phyloP scores from a whole-genome alignment of 2,329 filamentous ascomycete genomes.

The Penicillium sp. region DNA sequence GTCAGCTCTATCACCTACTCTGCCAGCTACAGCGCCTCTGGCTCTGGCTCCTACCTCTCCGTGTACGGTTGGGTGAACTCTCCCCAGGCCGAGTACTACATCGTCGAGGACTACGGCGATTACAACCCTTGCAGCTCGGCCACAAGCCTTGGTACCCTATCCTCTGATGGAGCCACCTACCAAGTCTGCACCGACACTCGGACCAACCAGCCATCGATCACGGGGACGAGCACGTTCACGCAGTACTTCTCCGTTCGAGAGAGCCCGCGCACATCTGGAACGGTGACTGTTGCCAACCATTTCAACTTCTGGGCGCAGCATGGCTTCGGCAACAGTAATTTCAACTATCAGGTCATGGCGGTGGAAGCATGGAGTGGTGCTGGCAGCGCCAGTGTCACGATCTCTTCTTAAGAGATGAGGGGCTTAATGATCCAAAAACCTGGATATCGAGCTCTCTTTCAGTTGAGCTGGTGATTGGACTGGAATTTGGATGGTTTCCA shows the following conservation, averaged over 20 bases:
- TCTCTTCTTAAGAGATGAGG: slow-evolving; percentile 3
- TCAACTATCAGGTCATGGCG: slow-evolving; percentile 12
- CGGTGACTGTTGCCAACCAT: slow-evolving; percentile 11
- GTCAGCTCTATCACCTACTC: slow-evolving; percentile 11
- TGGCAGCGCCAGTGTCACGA: slow-evolving; percentile 7
- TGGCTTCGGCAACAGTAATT: slow-evolving; percentile 10
- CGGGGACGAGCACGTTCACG: slow-evolving; percentile 11
- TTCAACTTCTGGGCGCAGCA: slow-evolving; percentile 13
- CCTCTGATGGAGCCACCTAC: slow-evolving; percentile 11
- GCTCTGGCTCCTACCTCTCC: slow-evolving; percentile 11
- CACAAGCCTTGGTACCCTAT: slow-evolving; percentile 6
- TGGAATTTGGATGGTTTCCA: background rate
- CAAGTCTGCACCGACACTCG: slow-evolving; percentile 11
- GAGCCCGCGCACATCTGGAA: slow-evolving; percentile 9
- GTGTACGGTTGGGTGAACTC: slow-evolving; percentile 15
- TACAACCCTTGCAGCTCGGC: slow-evolving; percentile 12
- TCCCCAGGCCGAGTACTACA: slow-evolving; percentile 12
- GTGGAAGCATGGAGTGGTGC: slow-evolving; percentile 10
- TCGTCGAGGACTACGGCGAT: slow-evolving; percentile 8
- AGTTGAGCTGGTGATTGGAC: background rate
- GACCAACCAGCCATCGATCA: slow-evolving; percentile 10
- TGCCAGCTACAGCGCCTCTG: slow-evolving; percentile 4
- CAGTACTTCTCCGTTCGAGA: slow-evolving; percentile 14
- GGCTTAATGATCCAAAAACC: background rate
- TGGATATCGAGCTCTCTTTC: background rate